Base-by-base conservation (phyloP, 495 filamentous ascomycete species). In the Aspergillus mulundensis region DNA sequence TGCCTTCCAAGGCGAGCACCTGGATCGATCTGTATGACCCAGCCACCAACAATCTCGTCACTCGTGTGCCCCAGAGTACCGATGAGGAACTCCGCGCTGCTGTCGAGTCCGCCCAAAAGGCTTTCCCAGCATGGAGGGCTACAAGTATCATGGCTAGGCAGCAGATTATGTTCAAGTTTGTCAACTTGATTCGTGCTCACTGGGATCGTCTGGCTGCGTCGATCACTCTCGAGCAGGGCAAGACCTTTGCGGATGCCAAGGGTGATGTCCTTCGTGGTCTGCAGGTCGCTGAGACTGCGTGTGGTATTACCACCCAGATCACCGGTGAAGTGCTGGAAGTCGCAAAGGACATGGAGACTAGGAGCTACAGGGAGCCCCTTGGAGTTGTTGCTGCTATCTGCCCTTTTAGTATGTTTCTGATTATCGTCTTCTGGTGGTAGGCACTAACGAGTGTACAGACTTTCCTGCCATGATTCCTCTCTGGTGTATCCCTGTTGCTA, bases 401-500 rank as follows among this genome's bases (percentile, higher is more conserved):
- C 77, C 94, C 94, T 18, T 99, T 99, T 71, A 99, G 91, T 96
- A 76, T 68, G 90, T 81, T n/a, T 25, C 14, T 28, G 30, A 44
- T 6, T 11, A 21, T 25, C 23, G 4, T 30, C 14, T 50, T 39
- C 50, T 34, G n/a, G 36, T 58, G 34, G 45, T 21, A 24, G 23
- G 16, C 38, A 7, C 50, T 46, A 20, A 42, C 19, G 25, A 38
- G 20, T 36, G 20, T 36, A 44, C 30, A 57, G 59, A 98, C 77
- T 99, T 99, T 77, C 94, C 94, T 40, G 94, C 94, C 60, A 99
- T 99, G 94, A 99, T 99, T 72, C 94, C 94, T 18, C 79, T 99
- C 8, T 99, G 94, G 94, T 95, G 82, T 51, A 95, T 97, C 53
- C 95, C 94, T 18, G 85, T 97, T 66, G 95, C 94, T 39, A 96